These are phyloP conservation scores for Fusarium sambucinum DNA, from an alignment of 2,329 filamentous ascomycete species.

Conservation along the genomic window DNA sequence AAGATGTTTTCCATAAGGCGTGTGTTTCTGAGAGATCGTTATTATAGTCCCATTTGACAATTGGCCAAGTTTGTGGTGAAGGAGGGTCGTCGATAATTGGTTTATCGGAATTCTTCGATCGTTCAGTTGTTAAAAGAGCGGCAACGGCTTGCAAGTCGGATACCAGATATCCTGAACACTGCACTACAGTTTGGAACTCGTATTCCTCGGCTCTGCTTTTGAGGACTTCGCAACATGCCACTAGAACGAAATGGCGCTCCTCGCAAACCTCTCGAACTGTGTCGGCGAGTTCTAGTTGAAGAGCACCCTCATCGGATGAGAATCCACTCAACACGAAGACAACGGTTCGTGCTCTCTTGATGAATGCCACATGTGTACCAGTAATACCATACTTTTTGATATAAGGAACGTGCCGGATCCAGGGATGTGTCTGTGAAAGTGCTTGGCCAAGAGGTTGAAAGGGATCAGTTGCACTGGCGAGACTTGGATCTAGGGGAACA, in stretches of 20 bases:
- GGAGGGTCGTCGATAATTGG: constrained; percentile 31
- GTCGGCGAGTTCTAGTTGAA: constrained; percentile 66
- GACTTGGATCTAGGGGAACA: constrained; percentile 57
- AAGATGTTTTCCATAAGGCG: constrained; percentile 63
- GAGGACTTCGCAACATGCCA: constrained; percentile 63
- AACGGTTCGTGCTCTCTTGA: constrained; percentile 69
- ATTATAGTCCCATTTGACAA: constrained; percentile 56
- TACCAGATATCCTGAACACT: constrained; percentile 62
- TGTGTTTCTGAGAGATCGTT: constrained; percentile 58
- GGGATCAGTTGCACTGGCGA: constrained; percentile 68
- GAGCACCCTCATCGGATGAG: constrained; percentile 59
- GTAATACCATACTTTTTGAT: constrained; percentile 73
- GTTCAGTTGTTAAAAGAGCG: constrained; percentile 63
- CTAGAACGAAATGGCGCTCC: constrained; percentile 63
- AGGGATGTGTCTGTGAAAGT: constrained; percentile 69
- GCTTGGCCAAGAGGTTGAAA: constrained; percentile 78
- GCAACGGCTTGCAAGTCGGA: constrained; percentile 64
- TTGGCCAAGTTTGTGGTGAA: constrained; percentile 55
- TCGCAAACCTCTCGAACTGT: constrained; percentile 59
- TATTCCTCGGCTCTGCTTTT: constrained; percentile 55
- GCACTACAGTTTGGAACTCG: constrained; percentile 65
- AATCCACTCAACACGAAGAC: constrained; percentile 70
- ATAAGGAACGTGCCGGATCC: constrained; percentile 79
- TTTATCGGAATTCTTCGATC: constrained; percentile 5
- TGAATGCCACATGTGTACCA: constrained; percentile 71